Evolutionary conservation across 176 grass and related monocot genomes (phyloP), one percentile per base, ranked within the genome.

Genomic region (Elaeis guineensis): DNA sequence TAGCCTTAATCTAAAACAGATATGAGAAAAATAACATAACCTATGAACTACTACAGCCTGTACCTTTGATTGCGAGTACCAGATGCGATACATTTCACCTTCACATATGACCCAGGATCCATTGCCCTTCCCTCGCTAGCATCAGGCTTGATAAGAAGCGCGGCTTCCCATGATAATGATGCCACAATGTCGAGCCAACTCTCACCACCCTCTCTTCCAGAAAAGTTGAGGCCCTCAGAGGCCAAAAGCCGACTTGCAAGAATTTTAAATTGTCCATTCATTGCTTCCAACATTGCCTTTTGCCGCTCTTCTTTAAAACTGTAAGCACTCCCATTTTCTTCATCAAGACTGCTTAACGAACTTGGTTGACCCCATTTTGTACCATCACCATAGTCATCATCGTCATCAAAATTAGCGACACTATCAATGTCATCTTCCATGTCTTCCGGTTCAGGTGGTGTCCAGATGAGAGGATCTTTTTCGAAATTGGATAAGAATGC

Each of bases 181-280:
- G 82, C 81, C 64, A 98, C 63, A 5, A 98, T 75, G 18, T 89
- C 94, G 52, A 89, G 81, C 94, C 94, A 98, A 69, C 75, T 72
- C 49, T 87, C 73, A 57, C 59, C 54, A 24, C 55, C 65, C 29
- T 91, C 87, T 59, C 25, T 72, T 24, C 65, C 55, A 25, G 69
- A 73, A 21, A 77, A 71, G 23, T 57, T 15, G 21, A 98, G 80
- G 66, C 79, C 94, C 57, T 81, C 94, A 60, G 82, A 87, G 64
- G 82, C 73, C 24, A 98, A 68, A 77, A 98, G 83, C 25, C 88
- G 81, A 49, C 79, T 81, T 30, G 86, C 94, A 57, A 98, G 94
- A 78, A 92, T 82, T 71, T 86, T 98, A 48, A 92, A 79, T 62
- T 98, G 94, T 44, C 94, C 88, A 76, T 86, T 98, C 88, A 98